Conservation (phyloP, 768 basidiomycete species). For the Fomitopsis pulvina region DNA sequence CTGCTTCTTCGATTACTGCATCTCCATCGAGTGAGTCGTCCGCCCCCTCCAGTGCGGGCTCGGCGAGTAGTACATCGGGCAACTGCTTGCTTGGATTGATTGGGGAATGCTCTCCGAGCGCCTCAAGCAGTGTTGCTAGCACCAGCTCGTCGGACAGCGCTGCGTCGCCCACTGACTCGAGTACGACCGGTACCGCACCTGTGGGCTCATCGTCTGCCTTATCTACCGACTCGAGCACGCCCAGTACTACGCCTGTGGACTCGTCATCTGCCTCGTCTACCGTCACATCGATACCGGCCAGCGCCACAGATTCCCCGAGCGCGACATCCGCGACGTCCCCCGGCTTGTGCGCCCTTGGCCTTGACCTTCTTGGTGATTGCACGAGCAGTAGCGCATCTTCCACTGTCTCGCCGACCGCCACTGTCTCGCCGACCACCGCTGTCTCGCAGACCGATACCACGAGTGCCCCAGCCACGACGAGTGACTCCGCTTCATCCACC, state of each 20-base stretch:
- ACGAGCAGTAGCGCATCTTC: not conserved
- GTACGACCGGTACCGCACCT: not conserved
- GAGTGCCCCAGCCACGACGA: not conserved
- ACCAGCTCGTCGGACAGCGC: not conserved
- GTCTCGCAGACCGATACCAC: not conserved
- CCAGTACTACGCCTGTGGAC: not conserved
- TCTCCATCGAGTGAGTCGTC: not conserved
- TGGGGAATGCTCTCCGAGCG: conserved; percentile 1
- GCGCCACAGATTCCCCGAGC: conserved; percentile 1
- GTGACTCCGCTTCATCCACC: not conserved
- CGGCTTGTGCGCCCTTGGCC: not conserved
- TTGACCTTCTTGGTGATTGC: not conserved
- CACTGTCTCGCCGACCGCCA: not conserved
- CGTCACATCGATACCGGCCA: conserved; percentile 4
- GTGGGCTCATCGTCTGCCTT: conserved; percentile 1
- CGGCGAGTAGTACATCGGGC: not conserved
- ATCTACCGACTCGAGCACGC: not conserved
- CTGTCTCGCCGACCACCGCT: conserved; percentile 7
- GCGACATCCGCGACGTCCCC: conserved; percentile 1
- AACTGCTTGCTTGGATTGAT: too few species aligned
- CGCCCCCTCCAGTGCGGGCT: not conserved
- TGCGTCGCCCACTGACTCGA: not conserved
- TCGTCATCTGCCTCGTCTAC: conserved; percentile 3
- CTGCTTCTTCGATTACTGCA: not conserved
- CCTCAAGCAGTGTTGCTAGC: conserved; percentile 1